Percentiles rank a stretch among this genome's conserved stretches.
phyloP scores from a whole-genome alignment of 169 alveolate genomes.

The Plasmodium relictum region DNA sequence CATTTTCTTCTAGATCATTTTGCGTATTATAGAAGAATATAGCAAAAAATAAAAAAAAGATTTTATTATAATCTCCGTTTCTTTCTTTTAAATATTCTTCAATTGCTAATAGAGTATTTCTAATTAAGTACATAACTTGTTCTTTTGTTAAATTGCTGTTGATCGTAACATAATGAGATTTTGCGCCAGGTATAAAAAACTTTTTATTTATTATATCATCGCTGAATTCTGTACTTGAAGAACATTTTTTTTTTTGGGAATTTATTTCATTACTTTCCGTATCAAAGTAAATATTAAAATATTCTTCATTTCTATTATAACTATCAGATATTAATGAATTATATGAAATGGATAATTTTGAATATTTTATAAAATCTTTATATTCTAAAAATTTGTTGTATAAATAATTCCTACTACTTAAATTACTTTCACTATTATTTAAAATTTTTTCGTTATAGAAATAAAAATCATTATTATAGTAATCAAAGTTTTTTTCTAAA shows the following conservation, averaged over 20 bases:
- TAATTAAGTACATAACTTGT: constrained; percentile 21
- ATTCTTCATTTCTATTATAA: background rate
- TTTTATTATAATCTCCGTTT: constrained; percentile 17
- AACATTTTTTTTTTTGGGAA: background rate
- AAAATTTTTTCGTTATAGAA: background rate
- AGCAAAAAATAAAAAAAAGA: constrained; percentile 44
- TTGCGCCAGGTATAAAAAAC: constrained; percentile 33
- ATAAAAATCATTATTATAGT: background rate
- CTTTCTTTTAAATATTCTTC: constrained; percentile 34
- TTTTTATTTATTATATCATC: constrained; percentile 37
- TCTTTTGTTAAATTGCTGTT: constrained; percentile 32
- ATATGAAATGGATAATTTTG: background rate
- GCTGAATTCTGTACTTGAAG: constrained; percentile 12
- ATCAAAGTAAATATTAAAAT: background rate
- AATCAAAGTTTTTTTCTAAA: background rate
- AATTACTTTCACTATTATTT: background rate
- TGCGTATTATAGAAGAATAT: constrained; percentile 7
- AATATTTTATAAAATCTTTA: constrained; percentile 17
- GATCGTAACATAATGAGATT: constrained; percentile 32
- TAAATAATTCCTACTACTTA: constrained; percentile 1
- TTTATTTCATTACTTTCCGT: background rate
- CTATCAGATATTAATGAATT: no score
- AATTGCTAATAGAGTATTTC: constrained; percentile 16
- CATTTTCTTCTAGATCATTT: background rate
- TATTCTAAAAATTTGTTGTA: constrained; percentile 16